Evolutionary conservation across 2,329 filamentous ascomycete species (phyloP), one percentile per base, ranked within the genome.

Genomic region (Neonectria neomacrospora): DNA sequence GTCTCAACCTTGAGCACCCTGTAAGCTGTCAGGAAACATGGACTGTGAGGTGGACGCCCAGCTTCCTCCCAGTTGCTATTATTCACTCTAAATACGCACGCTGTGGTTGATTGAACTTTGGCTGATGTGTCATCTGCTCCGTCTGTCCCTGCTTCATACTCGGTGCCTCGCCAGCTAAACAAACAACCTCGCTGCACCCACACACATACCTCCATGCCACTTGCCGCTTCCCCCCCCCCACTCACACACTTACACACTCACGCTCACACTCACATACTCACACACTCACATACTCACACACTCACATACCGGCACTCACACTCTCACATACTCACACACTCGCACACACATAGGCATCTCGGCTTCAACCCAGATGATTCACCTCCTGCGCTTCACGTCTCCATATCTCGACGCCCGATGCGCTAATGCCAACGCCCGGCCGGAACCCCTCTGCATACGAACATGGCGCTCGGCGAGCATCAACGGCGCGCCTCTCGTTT

Each of bases 1-100:
- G 54, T 70, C 57, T 70, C 63, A 62, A 57, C 54, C 54, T 58
- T 59, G 61, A 61, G 54, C 47, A 47, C 16, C 41, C 2, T 39
- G 34, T 28, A 10, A 30, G 52, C 54, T 58, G 52, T 54, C 54
- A 58, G 20, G 37, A 54, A 39, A 50, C 34, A 28, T 26, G 48
- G 32, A 50, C 61, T 58, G 41, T 54, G 50, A 69, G 26, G 12
- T 10, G 11, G 14, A 30, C 18, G 7, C 11, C 11, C 7, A 14
- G 44, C 12, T 32, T 16, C 10, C n/a, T 44, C 22, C 16, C n/a
- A 28, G 22, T 14, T 16, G n/a, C 52, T 14, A 12, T 2, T 54
- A 10, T 18, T 63, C 28, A 47, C 37, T 28, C 12, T 28, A 3
- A 2, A n/a, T 37, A 44, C 11, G 5, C 23, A 14, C 28, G 8